Conservation (phyloP, 495 filamentous ascomycete genomes). For the Penicillium silybi region DNA sequence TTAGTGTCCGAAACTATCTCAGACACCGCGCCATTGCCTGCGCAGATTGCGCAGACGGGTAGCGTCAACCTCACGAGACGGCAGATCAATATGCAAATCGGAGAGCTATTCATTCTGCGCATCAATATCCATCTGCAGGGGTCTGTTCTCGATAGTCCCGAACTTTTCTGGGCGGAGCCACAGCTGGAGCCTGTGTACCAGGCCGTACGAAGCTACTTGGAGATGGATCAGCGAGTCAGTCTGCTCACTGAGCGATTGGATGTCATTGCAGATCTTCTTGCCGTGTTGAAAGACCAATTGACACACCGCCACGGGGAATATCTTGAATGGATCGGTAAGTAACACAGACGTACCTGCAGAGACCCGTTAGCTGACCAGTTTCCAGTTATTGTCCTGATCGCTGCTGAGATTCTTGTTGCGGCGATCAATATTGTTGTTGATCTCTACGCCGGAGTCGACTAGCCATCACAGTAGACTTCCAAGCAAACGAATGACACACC, state of each 20-base stretch:
- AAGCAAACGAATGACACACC: not conserved
- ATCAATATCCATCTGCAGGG: slow-evolving; percentile 99
- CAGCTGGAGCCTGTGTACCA: slow-evolving; percentile 94
- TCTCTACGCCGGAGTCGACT: slow-evolving; percentile 80
- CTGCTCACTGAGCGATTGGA: slow-evolving; percentile 84
- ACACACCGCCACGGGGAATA: slow-evolving; percentile 95
- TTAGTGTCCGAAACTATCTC: slow-evolving; percentile 90
- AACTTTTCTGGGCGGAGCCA: slow-evolving; percentile 97
- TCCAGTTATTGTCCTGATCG: slow-evolving; percentile 88
- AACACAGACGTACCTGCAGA: not conserved
- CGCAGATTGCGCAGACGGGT: slow-evolving; percentile 85
- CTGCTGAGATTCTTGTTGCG: slow-evolving; percentile 91
- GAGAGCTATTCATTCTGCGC: slow-evolving; percentile 91
- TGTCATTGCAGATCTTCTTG: slow-evolving; percentile 90
- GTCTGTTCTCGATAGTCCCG: slow-evolving; percentile 92
- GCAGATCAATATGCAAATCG: slow-evolving; percentile 98
- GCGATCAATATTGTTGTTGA: slow-evolving; percentile 95
- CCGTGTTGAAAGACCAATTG: slow-evolving; percentile 93
- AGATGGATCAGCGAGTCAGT: slow-evolving; percentile 95
- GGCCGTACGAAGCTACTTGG: slow-evolving; percentile 88
- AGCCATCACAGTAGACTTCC: slow-evolving; percentile 2
- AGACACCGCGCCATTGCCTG: slow-evolving; percentile 82
- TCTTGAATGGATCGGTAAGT: slow-evolving; percentile 90
- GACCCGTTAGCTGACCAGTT: not conserved
- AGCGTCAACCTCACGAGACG: slow-evolving; percentile 77